Percentiles rank a stretch among this genome's conserved stretches.
These are phyloP conservation scores for Crithidia expoeki DNA, from an alignment of 208 protist genomes.

Conservation along the genomic window DNA sequence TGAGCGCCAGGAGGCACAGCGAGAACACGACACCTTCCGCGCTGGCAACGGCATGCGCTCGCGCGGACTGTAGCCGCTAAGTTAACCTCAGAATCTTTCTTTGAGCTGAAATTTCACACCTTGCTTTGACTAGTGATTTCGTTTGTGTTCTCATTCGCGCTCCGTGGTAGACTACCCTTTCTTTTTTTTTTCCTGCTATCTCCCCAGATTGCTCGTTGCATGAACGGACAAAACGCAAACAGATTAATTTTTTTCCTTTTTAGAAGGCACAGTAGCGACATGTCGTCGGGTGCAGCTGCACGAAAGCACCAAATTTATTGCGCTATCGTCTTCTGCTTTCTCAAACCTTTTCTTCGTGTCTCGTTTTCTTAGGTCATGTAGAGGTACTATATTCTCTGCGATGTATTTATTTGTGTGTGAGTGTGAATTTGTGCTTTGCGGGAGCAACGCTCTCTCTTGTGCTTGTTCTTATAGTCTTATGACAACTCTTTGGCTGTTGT, in stretches of 20 bases:
- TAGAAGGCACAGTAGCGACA: not conserved
- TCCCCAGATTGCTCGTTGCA: not conserved
- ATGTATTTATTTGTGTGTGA: not conserved
- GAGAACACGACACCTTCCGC: slow-evolving; percentile 66
- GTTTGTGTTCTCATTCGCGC: no score
- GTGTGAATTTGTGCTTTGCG: not conserved
- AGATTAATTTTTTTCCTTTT: not conserved
- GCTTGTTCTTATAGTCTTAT: not conserved
- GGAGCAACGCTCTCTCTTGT: not conserved
- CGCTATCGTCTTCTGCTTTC: not conserved
- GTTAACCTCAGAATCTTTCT: no score
- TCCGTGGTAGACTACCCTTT: not conserved
- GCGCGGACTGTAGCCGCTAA: slow-evolving; percentile 37
- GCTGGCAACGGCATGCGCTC: slow-evolving; percentile 48
- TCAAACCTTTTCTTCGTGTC: not conserved
- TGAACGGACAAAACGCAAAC: not conserved
- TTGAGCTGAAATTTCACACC: no score
- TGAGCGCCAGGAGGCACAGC: slow-evolving; percentile 85
- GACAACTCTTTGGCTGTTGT: not conserved
- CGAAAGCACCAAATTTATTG: slow-evolving; percentile 3
- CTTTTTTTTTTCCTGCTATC: slow-evolving; percentile 8
- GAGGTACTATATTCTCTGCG: not conserved
- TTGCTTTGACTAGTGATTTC: no score
- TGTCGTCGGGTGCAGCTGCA: not conserved
- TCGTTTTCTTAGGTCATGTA: not conserved